Evolutionary conservation across 106 monocot species (phyloP), one percentile per base, ranked within the genome.

Genomic region (Acorus calamus): DNA sequence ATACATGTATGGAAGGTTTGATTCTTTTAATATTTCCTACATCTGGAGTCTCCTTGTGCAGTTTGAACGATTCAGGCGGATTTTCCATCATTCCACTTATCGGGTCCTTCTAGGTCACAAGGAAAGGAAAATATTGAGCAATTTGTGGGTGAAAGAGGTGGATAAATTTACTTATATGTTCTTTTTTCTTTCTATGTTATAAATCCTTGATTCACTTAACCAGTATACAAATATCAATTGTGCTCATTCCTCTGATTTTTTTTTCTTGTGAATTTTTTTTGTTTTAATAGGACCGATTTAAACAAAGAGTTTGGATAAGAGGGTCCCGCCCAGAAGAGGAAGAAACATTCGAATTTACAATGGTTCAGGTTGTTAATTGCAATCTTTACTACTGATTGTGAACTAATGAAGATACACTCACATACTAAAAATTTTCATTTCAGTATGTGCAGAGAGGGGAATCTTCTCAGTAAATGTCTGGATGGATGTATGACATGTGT

Each of bases 321-420:
- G 93, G 93, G n/a, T 57, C 83, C 13, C 88, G 88, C 14, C 93
- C 93, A 2, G 93, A 93, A 69, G 93, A 93, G 67, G 93, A 93
- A 70, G 93, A 89, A 57, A 74, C 73, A 60, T 93, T 93, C 59
- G 73, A 93, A 68, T 93, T 93, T 11, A 83, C 92, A 10, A 92
- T 92, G 92, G 67, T 88, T 67, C 92, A 92, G 92, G 92, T 92
- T 52, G 12, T n/a, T 43, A 50, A 8, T 53, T 60, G 45, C 8
- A 8, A 56, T 70, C 45, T 50, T 53, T 66, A n/a, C 58, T 28
- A 28, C 28, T 28, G 28, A 28, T 1, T 28, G 28, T 28, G 28
- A 28, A 1, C 0, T 28, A 28, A 28, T 28, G 28, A 28, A 28
- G 28, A 28, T 28, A 28, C 28, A 28, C 28, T 0, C 28, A 28